Evolutionary conservation across 2,329 filamentous ascomycete species (phyloP), one percentile per base, ranked within the genome.

Genomic region (Neonectria faginata): DNA sequence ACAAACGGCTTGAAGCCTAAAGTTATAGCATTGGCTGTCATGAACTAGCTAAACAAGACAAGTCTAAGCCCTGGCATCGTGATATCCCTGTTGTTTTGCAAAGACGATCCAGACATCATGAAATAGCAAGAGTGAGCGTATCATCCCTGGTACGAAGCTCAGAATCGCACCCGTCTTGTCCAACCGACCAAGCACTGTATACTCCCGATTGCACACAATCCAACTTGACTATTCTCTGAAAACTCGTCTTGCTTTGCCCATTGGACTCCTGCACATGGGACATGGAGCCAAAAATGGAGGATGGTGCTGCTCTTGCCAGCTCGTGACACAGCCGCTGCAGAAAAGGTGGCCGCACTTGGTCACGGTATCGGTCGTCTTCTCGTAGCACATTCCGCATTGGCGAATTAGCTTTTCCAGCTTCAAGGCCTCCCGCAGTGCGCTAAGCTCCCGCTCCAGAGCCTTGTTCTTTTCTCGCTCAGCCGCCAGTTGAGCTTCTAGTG

Each of bases 331-430:
- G 3, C 6, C 20, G 8, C 50, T 36, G 51, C 61, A 64, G 36
- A 64, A 64, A 9, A 51, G 44, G 44, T 64, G 61, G n/a, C 61
- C 61, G 36, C 61, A 64, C 18, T 56, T 55, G 2, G 61, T 56
- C 18, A 56, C 56, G 5, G 56, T 52, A 12, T 64, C 51, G 20
- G 36, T 51, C 3, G n/a, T n/a, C 14, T 47, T 52, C 18, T 64
- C 61, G 6, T 64, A 64, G 44, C 61, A 64, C 61, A 64, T 64
- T 16, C 56, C 45, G 27, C 61, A 64, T 44, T 63, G 60, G 5
- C 60, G 54, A 7, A 50, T 16, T 1, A 44, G 20, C 60, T 59
- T 54, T 22, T 59, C 51, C 7, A 36, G 50, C n/a, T 56, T 54
- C 5, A 60, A 29, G 3, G 50, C n/a, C 1, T 44, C 36, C 12